Evolutionary conservation across 2,329 filamentous ascomycete genomes (phyloP).

Genomic region (Corinectria fuckeliana): DNA sequence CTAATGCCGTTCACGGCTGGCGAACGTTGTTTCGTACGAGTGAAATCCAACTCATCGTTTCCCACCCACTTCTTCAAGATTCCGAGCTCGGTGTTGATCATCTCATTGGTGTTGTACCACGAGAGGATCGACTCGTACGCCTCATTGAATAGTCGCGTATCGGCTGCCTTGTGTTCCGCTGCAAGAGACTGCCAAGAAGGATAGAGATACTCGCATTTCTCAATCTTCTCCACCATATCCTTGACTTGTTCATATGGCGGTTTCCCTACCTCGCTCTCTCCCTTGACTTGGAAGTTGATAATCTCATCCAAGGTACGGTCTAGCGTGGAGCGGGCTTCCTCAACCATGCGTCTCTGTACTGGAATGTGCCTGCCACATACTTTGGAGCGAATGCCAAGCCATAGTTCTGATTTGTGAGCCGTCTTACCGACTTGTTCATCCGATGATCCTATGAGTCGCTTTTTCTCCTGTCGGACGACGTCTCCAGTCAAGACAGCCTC

Average conservation of each 20-base stretch:
- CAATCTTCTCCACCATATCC: constrained; percentile 88
- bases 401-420: constrained; percentile 80
- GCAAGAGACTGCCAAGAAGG: constrained; percentile 80
- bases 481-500: constrained; percentile 95
- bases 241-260: constrained; percentile 86
- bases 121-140: constrained; percentile 89
- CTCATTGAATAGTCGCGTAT: constrained; percentile 77
- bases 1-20: constrained; percentile 71
- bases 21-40: constrained; percentile 73
- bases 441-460: constrained; percentile 82
- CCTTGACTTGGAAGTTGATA: constrained; percentile 92
- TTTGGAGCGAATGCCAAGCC: constrained; percentile 86
- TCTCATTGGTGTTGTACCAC: constrained; percentile 96
- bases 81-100: constrained; percentile 92
- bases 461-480: constrained; percentile 97
- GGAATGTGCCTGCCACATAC: constrained; percentile 83
- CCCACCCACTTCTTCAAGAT: constrained; percentile 97
- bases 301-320: constrained; percentile 84
- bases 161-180: constrained; percentile 75
- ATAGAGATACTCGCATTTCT: constrained; percentile 85
- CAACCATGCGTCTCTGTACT: constrained; percentile 85
- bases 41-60: constrained; percentile 93
- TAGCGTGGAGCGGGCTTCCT: constrained; percentile 78
- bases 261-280: constrained; percentile 89
- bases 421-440: constrained; percentile 64